Conservation (phyloP, 768 basidiomycete genomes). For the Boletus huronensis region DNA sequence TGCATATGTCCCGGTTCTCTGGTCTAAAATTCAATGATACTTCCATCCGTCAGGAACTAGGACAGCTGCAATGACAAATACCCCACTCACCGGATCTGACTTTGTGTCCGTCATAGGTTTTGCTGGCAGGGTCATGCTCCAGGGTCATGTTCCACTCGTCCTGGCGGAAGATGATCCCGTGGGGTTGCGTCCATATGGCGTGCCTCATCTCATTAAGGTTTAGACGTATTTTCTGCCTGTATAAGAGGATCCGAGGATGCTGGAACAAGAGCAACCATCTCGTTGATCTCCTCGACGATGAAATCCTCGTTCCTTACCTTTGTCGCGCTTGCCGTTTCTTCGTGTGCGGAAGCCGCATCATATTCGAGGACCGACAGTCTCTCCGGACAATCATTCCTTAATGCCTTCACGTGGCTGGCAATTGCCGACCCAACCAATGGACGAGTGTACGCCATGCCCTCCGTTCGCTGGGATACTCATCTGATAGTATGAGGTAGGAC, state of each 20-base stretch:
- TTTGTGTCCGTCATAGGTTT: not conserved
- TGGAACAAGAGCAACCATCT: not conserved
- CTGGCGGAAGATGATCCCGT: not conserved
- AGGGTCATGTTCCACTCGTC: not conserved
- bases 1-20: not conserved
- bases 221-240: not conserved
- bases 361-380: constrained; percentile 46
- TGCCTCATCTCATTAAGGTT: not conserved
- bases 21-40: not conserved
- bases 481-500: constrained; percentile 26
- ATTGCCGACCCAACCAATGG: constrained; percentile 36
- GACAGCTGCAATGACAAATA: not conserved
- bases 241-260: constrained; percentile 10
- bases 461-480: not conserved
- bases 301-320: not conserved
- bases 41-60: not conserved
- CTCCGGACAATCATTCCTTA: constrained; percentile 50
- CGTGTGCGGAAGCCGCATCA: constrained; percentile 34
- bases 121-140: no score
- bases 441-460: constrained; percentile 23
- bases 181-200: not conserved
- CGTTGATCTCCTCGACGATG: not conserved
- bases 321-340: constrained; percentile 6
- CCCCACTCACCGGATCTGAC: not conserved
- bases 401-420: constrained; percentile 26